Percentiles rank a stretch among this genome's conserved stretches.
These are phyloP conservation scores for Chlamydomonas incerta DNA, from an alignment of 139 green algal species.

Conservation along the genomic window DNA sequence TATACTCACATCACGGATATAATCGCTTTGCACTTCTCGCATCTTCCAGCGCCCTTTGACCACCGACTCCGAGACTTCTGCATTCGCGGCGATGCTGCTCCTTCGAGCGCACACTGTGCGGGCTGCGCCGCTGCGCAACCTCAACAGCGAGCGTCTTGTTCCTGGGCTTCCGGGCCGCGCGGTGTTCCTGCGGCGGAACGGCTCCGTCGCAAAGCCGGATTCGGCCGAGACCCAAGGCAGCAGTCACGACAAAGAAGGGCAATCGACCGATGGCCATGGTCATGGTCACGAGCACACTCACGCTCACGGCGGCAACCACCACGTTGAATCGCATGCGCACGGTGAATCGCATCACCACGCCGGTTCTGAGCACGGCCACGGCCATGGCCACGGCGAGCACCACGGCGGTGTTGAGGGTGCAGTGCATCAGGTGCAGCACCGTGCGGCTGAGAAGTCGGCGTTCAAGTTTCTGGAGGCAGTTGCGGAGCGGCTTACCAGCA, in stretches of 20 bases:
- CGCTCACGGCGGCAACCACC: neutral
- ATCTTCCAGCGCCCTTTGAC: too few species aligned
- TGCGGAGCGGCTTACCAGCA: slow-evolving; percentile 43
- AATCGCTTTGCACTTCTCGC: too few species aligned
- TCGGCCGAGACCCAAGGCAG: neutral
- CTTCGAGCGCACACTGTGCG: too few species aligned
- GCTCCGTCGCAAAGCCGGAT: neutral
- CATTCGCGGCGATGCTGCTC: too few species aligned
- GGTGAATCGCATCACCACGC: too few species aligned
- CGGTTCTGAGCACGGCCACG: neutral
- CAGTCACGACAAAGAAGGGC: neutral
- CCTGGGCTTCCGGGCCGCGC: neutral
- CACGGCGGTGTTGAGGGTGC: slow-evolving; percentile 50
- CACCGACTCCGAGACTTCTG: too few species aligned
- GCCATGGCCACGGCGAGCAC: slow-evolving; percentile 7
- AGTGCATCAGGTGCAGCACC: slow-evolving; percentile 58
- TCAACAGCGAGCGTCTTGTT: neutral
- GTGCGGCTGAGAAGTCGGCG: slow-evolving; percentile 53
- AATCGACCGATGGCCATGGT: neutral
- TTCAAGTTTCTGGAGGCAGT: slow-evolving; percentile 57
- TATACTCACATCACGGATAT: too few species aligned
- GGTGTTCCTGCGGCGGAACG: neutral
- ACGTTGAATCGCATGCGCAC: neutral
- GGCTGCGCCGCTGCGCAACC: neutral
- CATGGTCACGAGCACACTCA: neutral